Evolutionary conservation across 2,329 filamentous ascomycete genomes (phyloP).

Genomic region (Fusarium bactridioides): DNA sequence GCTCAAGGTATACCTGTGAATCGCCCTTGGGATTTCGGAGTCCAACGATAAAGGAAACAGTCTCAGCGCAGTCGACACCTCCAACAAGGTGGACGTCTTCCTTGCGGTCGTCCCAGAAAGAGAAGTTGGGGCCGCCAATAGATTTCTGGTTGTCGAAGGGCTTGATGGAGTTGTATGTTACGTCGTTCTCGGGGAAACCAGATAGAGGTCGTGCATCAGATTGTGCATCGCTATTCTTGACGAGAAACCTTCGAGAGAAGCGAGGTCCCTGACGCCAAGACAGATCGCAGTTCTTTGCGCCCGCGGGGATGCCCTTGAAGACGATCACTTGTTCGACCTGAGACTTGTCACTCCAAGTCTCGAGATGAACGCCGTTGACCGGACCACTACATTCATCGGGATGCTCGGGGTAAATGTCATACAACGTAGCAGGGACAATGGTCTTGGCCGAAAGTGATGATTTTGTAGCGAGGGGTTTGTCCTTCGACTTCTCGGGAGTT

Average conservation of each 20-base stretch:
- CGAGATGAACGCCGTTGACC: constrained; percentile 30
- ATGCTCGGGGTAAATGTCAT: constrained; percentile 28
- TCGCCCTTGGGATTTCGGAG: constrained; percentile 30
- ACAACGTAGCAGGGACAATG: neutral
- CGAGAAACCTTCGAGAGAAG: constrained; percentile 49
- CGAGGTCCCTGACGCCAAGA: constrained; percentile 47
- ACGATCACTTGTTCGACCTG: constrained; percentile 44
- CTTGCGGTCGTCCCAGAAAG: constrained; percentile 39
- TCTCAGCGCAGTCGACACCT: constrained; percentile 38
- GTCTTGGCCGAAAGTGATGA: neutral
- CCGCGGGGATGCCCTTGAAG: constrained; percentile 44
- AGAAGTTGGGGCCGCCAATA: constrained; percentile 40
- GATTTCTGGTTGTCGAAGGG: constrained; percentile 30
- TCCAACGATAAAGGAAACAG: constrained; percentile 41
- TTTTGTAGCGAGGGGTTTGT: neutral
- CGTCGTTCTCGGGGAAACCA: constrained; percentile 31
- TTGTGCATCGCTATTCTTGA: constrained; percentile 41
- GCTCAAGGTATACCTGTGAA: constrained; percentile 42
- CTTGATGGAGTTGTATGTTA: constrained; percentile 38
- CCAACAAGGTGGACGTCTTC: constrained; percentile 33
- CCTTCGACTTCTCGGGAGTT: neutral
- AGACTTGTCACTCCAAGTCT: constrained; percentile 34
- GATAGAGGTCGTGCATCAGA: constrained; percentile 35
- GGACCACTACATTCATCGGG: constrained; percentile 18
- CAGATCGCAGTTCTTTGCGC: constrained; percentile 41